Base-by-base conservation (phyloP, 2,329 filamentous ascomycete species). In the Helicocarpus griseus region DNA sequence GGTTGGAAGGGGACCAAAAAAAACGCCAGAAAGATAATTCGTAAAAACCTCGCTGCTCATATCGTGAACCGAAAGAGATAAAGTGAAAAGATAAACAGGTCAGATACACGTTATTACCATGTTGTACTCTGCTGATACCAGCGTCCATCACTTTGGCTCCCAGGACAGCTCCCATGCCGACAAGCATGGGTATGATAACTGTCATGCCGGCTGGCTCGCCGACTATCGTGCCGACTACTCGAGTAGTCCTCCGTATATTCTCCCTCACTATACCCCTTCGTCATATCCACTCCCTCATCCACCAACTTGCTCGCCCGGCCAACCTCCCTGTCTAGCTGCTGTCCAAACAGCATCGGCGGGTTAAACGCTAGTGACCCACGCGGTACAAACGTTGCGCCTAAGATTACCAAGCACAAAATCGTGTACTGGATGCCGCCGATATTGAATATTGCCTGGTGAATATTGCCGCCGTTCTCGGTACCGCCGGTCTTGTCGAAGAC, bases 371-470 rank as follows among this genome's bases (percentile, higher is more conserved):
- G 65, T 0, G 74, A 63, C 1, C 74, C 73, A 54, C 67, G 67
- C 0, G 74, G 73, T 9, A 77, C 67, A 40, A 77, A 73, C 0
- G 73, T 76, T 13, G 73, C 66, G 0, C 63, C 62, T 26, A 77
- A 58, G 9, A 76, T 68, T 24, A 76, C 54, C 0, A 61, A 62
- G 6, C 61, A 62, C 29, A 77, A 66, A 11, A 77, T 60, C 0
- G 73, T 73, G 52, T 74, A 75, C 55, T 77, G 75, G 14, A 77
- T 67, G 24, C 73, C 74, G 3, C 65, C 73, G 6, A 75, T 69
- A 41, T 72, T 72, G 4, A 65, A 57, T 8, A 78, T 63, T 1
- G 72, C 74, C 1, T 54, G 51, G 33, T 68, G 66, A 17, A 75
- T 70, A 43, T 71, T 61, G 7, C 65, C 65, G 21, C 63, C 59